Evolutionary conservation across 257 asterid genomes (phyloP).

Genomic region (Leonotis leonurus): DNA sequence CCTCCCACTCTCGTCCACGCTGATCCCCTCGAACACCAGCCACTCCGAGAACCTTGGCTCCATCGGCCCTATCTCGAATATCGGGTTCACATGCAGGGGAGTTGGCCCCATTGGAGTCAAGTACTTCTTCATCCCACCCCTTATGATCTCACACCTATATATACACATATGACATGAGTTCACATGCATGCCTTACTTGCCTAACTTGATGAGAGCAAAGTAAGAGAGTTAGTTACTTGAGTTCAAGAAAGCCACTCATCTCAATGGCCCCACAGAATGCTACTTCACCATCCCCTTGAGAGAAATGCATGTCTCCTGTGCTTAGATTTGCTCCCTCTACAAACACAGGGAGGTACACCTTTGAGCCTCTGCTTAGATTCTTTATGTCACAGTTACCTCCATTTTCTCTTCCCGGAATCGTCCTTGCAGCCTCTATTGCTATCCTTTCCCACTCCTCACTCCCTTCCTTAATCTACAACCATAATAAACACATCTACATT

Average conservation of each 20-base stretch:
- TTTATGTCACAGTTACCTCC: conserved; percentile 96
- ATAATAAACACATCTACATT: too few species aligned
- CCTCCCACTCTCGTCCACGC: conserved; percentile 84
- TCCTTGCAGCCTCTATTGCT: conserved; percentile 84
- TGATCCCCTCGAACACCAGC: conserved; percentile 94
- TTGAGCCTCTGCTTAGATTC: conserved; percentile 89
- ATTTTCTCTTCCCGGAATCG: conserved; percentile 94
- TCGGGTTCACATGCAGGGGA: conserved; percentile 76
- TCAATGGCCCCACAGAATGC: conserved; percentile 95
- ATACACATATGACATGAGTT: too few species aligned
- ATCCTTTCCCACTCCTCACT: conserved; percentile 79
- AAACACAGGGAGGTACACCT: conserved; percentile 88
- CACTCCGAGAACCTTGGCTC: conserved; percentile 96
- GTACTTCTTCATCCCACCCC: conserved; percentile 86
- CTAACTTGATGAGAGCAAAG: neutral
- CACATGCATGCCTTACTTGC: too few species aligned
- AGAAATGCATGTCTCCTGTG: conserved; percentile 95
- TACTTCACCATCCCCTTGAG: conserved; percentile 96
- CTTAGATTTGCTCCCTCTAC: conserved; percentile 97
- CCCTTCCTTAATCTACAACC: conserved; percentile 59
- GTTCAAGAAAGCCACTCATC: conserved; percentile 98
- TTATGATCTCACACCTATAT: conserved; percentile 70
- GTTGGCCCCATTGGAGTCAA: conserved; percentile 99
- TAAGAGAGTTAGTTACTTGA: conserved; percentile 57
- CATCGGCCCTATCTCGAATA: conserved; percentile 85